A percentile compares a stretch with the other conserved stretches of the same genome.
Evolutionary conservation across 768 basidiomycete genomes (phyloP).

Genomic region (Termitomyces sp.): DNA sequence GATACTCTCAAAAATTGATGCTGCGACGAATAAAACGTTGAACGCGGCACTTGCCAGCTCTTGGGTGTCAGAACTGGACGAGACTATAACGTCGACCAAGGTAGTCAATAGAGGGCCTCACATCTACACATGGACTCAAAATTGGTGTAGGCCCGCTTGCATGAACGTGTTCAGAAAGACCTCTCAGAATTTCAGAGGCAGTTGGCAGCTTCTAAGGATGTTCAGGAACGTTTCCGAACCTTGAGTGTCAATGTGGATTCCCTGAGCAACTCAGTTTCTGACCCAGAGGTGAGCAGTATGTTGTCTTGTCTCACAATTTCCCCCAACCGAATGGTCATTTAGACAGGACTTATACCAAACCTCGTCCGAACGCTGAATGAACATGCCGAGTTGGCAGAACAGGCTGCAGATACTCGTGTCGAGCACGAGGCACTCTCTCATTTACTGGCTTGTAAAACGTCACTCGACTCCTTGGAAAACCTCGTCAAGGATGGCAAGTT

Average conservation of each 20-base stretch:
- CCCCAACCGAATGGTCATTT: constrained; percentile 9
- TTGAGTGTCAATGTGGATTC: constrained; percentile 49
- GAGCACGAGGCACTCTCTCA: constrained; percentile 48
- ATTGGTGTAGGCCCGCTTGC: constrained; percentile 52
- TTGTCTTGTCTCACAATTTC: too few relatives aligned
- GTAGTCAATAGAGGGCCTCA: constrained; percentile 30
- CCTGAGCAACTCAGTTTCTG: constrained; percentile 45
- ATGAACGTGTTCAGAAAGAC: constrained; percentile 66
- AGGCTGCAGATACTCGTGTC: constrained; percentile 50
- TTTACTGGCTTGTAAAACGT: constrained; percentile 46
- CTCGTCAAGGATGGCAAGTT: constrained; percentile 56
- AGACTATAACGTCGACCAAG: constrained; percentile 66
- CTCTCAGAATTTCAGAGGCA: constrained; percentile 62
- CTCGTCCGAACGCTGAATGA: constrained; percentile 49
- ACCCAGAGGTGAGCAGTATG: constrained; percentile 48
- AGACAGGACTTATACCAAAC: constrained; percentile 68
- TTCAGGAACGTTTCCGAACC: constrained; percentile 52
- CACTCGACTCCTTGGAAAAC: constrained; percentile 37
- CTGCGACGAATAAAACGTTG: constrained; percentile 51
- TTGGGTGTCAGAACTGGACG: constrained; percentile 72
- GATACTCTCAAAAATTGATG: constrained; percentile 66
- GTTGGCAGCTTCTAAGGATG: constrained; percentile 52
- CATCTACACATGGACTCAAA: constrained; percentile 1
- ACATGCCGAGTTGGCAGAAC: constrained; percentile 63
- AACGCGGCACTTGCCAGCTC: constrained; percentile 56